Evolutionary conservation across 176 grass and related monocot species (phyloP).

Genomic region (Poa annua): DNA sequence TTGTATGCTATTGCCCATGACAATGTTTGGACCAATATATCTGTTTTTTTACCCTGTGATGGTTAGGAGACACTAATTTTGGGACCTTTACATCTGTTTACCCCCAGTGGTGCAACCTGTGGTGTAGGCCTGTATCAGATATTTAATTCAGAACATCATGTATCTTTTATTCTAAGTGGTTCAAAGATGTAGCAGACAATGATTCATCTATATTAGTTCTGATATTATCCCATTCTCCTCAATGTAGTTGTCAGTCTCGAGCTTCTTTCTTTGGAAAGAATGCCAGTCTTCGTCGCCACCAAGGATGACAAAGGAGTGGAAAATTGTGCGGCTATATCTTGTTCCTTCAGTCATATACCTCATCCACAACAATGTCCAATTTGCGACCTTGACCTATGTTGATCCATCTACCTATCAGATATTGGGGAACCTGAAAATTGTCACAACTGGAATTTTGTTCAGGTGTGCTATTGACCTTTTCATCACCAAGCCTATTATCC

Average conservation of each 20-base stretch:
- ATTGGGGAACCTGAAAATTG: constrained; percentile 98
- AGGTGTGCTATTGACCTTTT: constrained; percentile 55
- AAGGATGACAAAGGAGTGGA: constrained; percentile 94
- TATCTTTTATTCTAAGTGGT: background rate
- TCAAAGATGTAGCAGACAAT: background rate
- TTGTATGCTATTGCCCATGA: background rate
- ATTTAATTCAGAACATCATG: constrained; percentile 6
- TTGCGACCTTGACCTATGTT: constrained; percentile 90
- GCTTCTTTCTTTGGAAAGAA: constrained; percentile 92
- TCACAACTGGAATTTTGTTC: constrained; percentile 96
- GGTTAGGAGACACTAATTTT: background rate
- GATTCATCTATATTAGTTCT: constrained; percentile 21
- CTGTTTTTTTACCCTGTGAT: background rate
- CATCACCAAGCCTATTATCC: constrained; percentile 23
- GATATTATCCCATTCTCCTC: constrained; percentile 35
- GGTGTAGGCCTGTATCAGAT: background rate
- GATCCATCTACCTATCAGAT: constrained; percentile 99
- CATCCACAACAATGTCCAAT: constrained; percentile 94
- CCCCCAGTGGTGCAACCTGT: background rate
- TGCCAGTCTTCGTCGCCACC: constrained; percentile 65
- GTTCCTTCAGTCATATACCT: constrained; percentile 93
- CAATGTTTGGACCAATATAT: constrained; percentile 6
- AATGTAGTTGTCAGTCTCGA: constrained; percentile 70
- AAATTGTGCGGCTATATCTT: constrained; percentile 68
- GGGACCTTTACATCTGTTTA: background rate